Evolutionary conservation across 1,284 basidiomycete species (phyloP).

Genomic region (Malassezia nana): DNA sequence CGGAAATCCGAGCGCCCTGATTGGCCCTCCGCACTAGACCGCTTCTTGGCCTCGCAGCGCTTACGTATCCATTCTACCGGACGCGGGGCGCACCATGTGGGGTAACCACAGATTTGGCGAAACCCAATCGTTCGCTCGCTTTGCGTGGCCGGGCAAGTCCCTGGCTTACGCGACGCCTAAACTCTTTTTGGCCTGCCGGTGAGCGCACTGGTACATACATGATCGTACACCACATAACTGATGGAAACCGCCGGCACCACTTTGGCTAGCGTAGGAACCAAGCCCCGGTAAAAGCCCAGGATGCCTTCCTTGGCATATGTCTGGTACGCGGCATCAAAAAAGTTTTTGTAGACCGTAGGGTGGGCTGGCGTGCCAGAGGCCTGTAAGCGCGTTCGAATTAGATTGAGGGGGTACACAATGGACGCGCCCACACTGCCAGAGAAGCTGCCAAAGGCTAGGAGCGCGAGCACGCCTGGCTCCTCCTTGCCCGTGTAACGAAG

Average conservation of each 20-base stretch:
- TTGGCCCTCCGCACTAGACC: neutral
- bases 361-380: conserved; percentile 62
- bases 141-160: too few relatives aligned
- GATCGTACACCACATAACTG: conserved; percentile 47
- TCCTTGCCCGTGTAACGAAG: conserved; percentile 49
- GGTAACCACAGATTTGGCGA: neutral
- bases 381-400: conserved; percentile 86
- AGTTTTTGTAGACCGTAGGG: conserved; percentile 61
- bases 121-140: neutral
- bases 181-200: neutral
- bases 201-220: conserved; percentile 5
- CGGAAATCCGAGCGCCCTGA: neutral
- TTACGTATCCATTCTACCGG: neutral
- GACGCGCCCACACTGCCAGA: conserved; percentile 50
- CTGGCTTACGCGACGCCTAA: conserved; percentile 8
- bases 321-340: conserved; percentile 70
- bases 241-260: conserved; percentile 42
- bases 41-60: neutral
- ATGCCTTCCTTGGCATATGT: conserved; percentile 80
- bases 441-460: conserved; percentile 49
- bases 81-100: neutral
- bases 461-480: conserved; percentile 49
- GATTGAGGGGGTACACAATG: conserved; percentile 50
- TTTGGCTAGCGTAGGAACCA: conserved; percentile 81
- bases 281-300: conserved; percentile 86